Conservation (phyloP, 1,139 yeast genomes). For the Kodamaea arcana region DNA sequence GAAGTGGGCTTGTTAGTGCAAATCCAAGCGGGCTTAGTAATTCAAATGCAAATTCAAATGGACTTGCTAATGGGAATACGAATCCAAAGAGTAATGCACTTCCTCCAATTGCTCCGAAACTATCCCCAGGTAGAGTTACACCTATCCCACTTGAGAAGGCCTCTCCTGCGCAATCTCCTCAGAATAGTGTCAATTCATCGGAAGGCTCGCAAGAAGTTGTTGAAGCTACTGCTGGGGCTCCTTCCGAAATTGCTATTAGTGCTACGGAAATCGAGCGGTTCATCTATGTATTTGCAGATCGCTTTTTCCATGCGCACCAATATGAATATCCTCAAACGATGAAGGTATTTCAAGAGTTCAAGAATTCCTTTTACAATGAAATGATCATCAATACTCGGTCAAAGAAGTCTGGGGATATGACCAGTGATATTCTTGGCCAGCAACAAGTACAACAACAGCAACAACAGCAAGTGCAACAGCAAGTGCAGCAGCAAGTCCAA, state of each 20-base stretch:
- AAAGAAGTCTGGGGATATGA: constrained; percentile 14
- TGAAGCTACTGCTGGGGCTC: constrained; percentile 4
- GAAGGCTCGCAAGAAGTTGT: constrained; percentile 1
- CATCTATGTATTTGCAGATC: constrained; percentile 46
- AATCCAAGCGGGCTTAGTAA: too few species aligned
- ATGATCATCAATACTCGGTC: constrained; percentile 36
- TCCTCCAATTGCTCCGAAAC: constrained; percentile 2
- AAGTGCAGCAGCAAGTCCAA: background rate
- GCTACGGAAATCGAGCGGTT: constrained; percentile 47
- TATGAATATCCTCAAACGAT: constrained; percentile 47
- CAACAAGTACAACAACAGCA: constrained; percentile 3
- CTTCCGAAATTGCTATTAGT: constrained; percentile 20
- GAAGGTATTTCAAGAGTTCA: constrained; percentile 48
- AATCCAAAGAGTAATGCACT: constrained; percentile 6
- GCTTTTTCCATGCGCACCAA: constrained; percentile 43
- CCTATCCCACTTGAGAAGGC: constrained; percentile 3
- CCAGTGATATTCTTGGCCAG: background rate
- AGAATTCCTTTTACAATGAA: constrained; percentile 48
- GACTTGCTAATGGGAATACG: constrained; percentile 1
- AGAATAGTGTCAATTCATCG: constrained; percentile 1
- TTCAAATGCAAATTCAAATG: constrained; percentile 8
- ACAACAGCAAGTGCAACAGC: background rate
- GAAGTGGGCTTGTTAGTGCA: too few species aligned
- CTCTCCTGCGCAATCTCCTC: constrained; percentile 6
- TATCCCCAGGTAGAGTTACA: constrained; percentile 4